These are phyloP conservation scores for Linnemannia exigua DNA, from an alignment of 192 early-diverging fungal species.

Conservation along the genomic window DNA sequence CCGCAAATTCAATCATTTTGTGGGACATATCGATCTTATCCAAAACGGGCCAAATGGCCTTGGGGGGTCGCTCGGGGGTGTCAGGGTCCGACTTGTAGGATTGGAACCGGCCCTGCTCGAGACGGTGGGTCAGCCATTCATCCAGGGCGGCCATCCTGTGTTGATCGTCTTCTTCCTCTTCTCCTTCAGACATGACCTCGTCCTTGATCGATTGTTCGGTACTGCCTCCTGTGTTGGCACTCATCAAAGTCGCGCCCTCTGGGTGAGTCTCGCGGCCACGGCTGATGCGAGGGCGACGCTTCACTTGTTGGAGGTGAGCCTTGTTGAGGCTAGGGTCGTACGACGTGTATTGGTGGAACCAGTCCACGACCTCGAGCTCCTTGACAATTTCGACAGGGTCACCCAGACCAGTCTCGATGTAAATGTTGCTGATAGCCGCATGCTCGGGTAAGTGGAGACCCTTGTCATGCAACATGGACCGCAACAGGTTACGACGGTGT, in stretches of 20 bases:
- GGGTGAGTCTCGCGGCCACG: not conserved
- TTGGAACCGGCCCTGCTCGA: not conserved
- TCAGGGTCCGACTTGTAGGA: constrained; percentile 8
- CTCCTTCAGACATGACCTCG: constrained; percentile 10
- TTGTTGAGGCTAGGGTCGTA: constrained; percentile 12
- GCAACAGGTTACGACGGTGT: not conserved
- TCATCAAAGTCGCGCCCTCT: not conserved
- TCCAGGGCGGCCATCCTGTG: constrained; percentile 10
- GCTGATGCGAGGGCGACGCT: constrained; percentile 2
- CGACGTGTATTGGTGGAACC: not conserved
- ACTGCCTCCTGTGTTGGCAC: not conserved
- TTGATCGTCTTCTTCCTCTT: constrained; percentile 4
- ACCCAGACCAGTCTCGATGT: constrained; percentile 10
- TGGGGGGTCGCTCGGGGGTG: not conserved
- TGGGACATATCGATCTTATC: not conserved
- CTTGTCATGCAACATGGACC: not conserved
- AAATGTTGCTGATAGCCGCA: constrained; percentile 5
- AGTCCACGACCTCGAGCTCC: constrained; percentile 7
- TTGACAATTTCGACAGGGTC: constrained; percentile 3
- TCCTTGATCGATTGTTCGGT: not conserved
- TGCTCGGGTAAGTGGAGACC: not conserved
- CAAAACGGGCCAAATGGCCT: constrained; percentile 3
- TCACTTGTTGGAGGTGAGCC: constrained; percentile 8
- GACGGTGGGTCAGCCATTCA: constrained; percentile 8
- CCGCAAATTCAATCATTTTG: not conserved